Percentiles rank a stretch among this genome's conserved stretches.
Conservation (phyloP, 257 asterid genomes). For the Thymus quinquecostatus region DNA sequence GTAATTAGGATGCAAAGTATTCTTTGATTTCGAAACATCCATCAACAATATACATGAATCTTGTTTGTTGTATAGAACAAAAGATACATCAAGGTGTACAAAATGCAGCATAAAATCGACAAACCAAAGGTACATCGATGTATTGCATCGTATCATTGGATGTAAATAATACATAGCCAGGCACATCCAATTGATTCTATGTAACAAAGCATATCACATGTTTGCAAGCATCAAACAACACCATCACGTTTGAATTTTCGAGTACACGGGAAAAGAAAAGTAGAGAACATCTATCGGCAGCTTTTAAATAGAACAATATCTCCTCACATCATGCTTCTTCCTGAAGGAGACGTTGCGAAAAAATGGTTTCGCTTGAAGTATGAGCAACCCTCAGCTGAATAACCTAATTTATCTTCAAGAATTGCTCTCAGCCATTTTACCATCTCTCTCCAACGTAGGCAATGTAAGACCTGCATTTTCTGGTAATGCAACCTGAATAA, state of each 20-base stretch:
- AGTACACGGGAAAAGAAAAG: neutral
- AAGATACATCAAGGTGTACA: neutral
- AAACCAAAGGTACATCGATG: neutral
- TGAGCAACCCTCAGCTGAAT: neutral
- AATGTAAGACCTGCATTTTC: slow-evolving; percentile 31
- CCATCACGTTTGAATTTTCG: slow-evolving; percentile 8
- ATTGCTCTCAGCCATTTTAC: slow-evolving; percentile 28
- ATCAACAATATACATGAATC: no score
- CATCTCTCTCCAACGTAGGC: slow-evolving; percentile 43
- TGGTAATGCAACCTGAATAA: slow-evolving; percentile 25
- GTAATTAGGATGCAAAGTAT: no score
- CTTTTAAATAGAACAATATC: slow-evolving; percentile 22
- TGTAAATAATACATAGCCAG: neutral
- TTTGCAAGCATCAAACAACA: slow-evolving; percentile 21
- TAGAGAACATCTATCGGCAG: neutral
- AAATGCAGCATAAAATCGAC: neutral
- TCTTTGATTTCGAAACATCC: no score
- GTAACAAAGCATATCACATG: neutral
- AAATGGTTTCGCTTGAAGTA: neutral
- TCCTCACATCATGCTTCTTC: neutral
- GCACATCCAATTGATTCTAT: neutral
- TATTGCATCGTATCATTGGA: no score
- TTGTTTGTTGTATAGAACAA: neutral
- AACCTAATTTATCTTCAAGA: slow-evolving; percentile 12
- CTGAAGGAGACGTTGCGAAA: neutral